Evolutionary conservation across 345 rosid species (phyloP).

Genomic region (Ceriops decandra): DNA sequence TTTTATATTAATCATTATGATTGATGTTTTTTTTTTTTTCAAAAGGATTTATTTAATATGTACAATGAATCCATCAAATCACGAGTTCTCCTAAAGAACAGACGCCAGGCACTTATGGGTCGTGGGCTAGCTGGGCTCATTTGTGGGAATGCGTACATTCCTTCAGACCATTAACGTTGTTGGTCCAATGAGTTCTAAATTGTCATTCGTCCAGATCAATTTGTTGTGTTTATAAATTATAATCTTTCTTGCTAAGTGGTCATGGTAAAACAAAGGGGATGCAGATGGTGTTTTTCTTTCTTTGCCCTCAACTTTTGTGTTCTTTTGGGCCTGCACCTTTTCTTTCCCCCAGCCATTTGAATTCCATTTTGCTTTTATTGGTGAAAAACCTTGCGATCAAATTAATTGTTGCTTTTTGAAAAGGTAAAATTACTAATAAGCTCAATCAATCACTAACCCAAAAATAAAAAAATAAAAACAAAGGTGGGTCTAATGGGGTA

Average conservation of each 20-base stretch:
- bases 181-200: slow-evolving; percentile 40
- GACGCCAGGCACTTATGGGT: slow-evolving; percentile 38
- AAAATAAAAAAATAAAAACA: too few relatives aligned
- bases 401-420: slow-evolving; percentile 6
- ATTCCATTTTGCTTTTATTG: not conserved
- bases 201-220: not conserved
- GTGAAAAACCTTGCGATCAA: slow-evolving; percentile 19
- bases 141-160: slow-evolving; percentile 61
- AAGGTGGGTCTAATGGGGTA: too few relatives aligned
- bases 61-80: too few relatives aligned
- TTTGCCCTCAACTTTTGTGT: not conserved
- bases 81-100: too few relatives aligned
- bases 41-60: too few relatives aligned
- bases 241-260: not conserved
- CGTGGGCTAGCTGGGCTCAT: slow-evolving; percentile 78
- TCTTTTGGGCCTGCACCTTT: not conserved
- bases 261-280: slow-evolving; percentile 7
- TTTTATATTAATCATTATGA: too few relatives aligned
- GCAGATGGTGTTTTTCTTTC: slow-evolving; percentile 17
- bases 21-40: too few relatives aligned
- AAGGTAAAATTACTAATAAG: too few relatives aligned
- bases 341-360: not conserved
- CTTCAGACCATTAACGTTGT: slow-evolving; percentile 50
- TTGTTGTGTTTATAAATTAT: not conserved
- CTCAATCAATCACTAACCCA: too few relatives aligned